Evolutionary conservation across 2,329 filamentous ascomycete species (phyloP), one percentile per base, ranked within the genome.

Genomic region (Trichoderma afroharzianum): DNA sequence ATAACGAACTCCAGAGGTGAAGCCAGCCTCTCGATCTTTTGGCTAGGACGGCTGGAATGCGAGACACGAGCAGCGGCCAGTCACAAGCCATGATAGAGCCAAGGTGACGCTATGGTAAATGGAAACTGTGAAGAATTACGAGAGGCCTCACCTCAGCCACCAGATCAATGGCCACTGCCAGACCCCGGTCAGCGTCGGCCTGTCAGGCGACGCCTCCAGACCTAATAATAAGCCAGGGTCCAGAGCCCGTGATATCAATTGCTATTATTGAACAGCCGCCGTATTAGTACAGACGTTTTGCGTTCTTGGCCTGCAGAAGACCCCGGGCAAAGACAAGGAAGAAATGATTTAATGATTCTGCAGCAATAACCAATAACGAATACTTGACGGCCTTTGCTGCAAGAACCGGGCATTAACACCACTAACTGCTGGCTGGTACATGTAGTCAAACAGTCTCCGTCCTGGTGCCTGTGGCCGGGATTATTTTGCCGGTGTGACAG

Each of bases 121-220:
- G 15, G 36, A 8, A 18, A 33, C n/a, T 30, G 18, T 9, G 30
- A 11, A 18, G 12, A 21, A 6, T n/a, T 21, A 33, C 57, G 33
- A 55, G 59, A 70, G 64, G 64, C 64, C 64, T 68, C 64, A 43
- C 64, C 36, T 58, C 64, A 43, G 64, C 53, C 53, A 68, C 64
- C 53, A n/a, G 63, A 39, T 43, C 50, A 43, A 58, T 43, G 64
- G 64, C 26, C 32, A 33, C 64, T 50, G 12, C 28, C 26, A 63
- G 3, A 43, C 64, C 64, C 64, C 33, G 64, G 64, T 68, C 64
- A 32, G 32, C 24, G 11, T 43, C 33, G 24, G 28, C 50, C 50
- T 43, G 64, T 68, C 64, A 68, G 64, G 53, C 32, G 53, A 43
- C 33, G 26, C 33, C 64, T 58, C 21, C 24, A 55, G 30, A 58